phyloP scores from a whole-genome alignment of 176 grass and related monocot genomes.

The Urochloa ruziziensis region DNA sequence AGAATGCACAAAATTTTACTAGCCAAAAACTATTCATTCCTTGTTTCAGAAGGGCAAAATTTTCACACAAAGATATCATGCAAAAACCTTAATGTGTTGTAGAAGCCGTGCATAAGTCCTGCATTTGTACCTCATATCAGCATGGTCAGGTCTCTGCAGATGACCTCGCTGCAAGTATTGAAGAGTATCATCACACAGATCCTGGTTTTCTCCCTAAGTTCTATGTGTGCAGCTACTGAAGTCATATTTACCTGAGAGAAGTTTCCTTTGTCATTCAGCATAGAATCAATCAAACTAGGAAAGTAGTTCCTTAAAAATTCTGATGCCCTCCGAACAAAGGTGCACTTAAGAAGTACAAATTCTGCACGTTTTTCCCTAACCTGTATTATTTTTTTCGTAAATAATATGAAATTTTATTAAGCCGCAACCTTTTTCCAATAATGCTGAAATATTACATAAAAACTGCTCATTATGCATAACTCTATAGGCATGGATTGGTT shows the following conservation, averaged over 20 bases:
- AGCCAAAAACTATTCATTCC: background rate
- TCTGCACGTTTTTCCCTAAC: constrained; percentile 97
- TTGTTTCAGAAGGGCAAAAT: background rate
- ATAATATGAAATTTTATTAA: constrained; percentile 17
- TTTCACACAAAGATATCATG: constrained; percentile 20
- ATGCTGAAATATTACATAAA: background rate
- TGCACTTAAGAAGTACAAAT: constrained; percentile 92
- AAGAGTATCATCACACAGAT: constrained; percentile 13
- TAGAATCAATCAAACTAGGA: constrained; percentile 82
- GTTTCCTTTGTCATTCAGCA: constrained; percentile 80
- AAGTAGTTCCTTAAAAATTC: constrained; percentile 98
- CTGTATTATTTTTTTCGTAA: constrained; percentile 51
- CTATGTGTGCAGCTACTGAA: constrained; percentile 15
- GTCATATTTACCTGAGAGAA: constrained; percentile 77
- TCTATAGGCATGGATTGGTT: background rate
- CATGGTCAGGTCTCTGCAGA: constrained; percentile 84
- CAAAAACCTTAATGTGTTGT: constrained; percentile 80
- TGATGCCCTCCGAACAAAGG: constrained; percentile 88
- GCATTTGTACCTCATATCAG: constrained; percentile 89
- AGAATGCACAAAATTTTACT: background rate
- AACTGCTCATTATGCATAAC: background rate
- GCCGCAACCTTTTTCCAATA: background rate
- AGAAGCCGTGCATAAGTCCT: constrained; percentile 90
- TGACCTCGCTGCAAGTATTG: constrained; percentile 64
- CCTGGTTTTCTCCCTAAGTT: background rate